Evolutionary conservation across 805 yeast species (phyloP), one percentile per base, ranked within the genome.

Genomic region (Pachysolen tannophilus): DNA sequence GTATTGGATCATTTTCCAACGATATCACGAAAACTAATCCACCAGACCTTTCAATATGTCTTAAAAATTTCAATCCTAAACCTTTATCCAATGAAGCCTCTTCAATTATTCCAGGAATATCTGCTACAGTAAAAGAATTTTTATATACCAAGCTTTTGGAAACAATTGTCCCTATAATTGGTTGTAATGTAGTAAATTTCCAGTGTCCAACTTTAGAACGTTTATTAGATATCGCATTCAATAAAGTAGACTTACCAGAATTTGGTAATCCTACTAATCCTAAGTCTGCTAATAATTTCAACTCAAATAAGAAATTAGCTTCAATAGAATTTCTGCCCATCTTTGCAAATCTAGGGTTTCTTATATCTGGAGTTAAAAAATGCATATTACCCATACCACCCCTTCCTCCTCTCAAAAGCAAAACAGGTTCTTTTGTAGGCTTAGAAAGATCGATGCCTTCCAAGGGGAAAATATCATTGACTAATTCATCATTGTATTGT

Each of bases 311-410:
- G 43, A 92, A 86, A 37, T 66, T 63, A 14, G 73, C 71, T 25
- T 75, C 78, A 3, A 86, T 44, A 0, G 86, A 85, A 5, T 57
- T 58, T 40, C 97, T 69, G 3, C 97, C 98, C 18, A 52, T 54
- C 49, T 87, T 88, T 19, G 90, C 75, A 55, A 92, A 92, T 37
- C 94, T 64, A 10, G 98, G 98, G 48, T 87, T 90, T 41, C 97
- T 72, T 39, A 92, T 77, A 33, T 76, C 74, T 30, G 80, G 68
- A 2, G 96, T 86, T 32, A 84, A 64, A 52, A 92, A 92, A 55
- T 90, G 95, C 92, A 86, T 86, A 56, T 92, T 92, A 1, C 98
- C 98, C 63, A 90, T 67, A 0, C 98, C 98, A 15, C 97, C 97
- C 43, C 68, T 66, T 8, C 98, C 98, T 28, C 98, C 98, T 46